Evolutionary conservation across 2,329 filamentous ascomycete genomes (phyloP).

Genomic region (Aspergillus pseudotamarii): DNA sequence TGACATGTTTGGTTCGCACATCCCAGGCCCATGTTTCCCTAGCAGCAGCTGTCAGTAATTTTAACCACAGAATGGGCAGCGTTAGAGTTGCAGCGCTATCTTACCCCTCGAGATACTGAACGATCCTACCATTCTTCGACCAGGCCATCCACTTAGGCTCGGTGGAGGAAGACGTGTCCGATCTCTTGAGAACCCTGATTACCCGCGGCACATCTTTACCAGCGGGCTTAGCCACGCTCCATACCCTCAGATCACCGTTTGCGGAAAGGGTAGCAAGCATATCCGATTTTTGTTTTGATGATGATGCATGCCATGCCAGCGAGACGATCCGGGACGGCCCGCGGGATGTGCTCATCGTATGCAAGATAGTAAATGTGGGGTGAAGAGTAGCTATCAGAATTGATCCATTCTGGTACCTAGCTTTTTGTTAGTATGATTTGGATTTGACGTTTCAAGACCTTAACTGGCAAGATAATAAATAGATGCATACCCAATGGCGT

Average conservation of each 20-base stretch:
- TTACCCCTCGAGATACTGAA: slow-evolving; percentile 89
- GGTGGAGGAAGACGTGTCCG: slow-evolving; percentile 66
- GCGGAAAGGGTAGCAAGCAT: slow-evolving; percentile 94
- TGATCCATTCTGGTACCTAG: slow-evolving; percentile 90
- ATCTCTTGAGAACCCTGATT: slow-evolving; percentile 80
- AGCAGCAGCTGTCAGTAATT: not conserved
- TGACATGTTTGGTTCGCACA: slow-evolving; percentile 95
- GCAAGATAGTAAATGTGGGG: slow-evolving; percentile 89
- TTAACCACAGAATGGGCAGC: not conserved
- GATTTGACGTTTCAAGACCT: not conserved
- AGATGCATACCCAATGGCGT: slow-evolving; percentile 81
- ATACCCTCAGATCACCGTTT: slow-evolving; percentile 90
- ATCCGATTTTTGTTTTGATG: slow-evolving; percentile 92
- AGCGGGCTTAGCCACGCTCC: slow-evolving; percentile 87
- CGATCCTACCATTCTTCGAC: slow-evolving; percentile 96
- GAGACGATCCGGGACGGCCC: slow-evolving; percentile 84
- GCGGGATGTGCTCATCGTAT: slow-evolving; percentile 83
- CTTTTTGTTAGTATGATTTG: slow-evolving; percentile 8
- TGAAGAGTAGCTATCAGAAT: slow-evolving; percentile 87
- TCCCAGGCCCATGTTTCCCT: slow-evolving; percentile 95
- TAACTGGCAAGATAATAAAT: not conserved
- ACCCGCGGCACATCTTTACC: slow-evolving; percentile 78
- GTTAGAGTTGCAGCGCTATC: slow-evolving; percentile 40
- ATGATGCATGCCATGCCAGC: slow-evolving; percentile 94
- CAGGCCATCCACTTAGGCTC: slow-evolving; percentile 96